Evolutionary conservation across 306 rosid genomes (phyloP), one percentile per base, ranked within the genome.

Genomic region (Quillaja saponaria): DNA sequence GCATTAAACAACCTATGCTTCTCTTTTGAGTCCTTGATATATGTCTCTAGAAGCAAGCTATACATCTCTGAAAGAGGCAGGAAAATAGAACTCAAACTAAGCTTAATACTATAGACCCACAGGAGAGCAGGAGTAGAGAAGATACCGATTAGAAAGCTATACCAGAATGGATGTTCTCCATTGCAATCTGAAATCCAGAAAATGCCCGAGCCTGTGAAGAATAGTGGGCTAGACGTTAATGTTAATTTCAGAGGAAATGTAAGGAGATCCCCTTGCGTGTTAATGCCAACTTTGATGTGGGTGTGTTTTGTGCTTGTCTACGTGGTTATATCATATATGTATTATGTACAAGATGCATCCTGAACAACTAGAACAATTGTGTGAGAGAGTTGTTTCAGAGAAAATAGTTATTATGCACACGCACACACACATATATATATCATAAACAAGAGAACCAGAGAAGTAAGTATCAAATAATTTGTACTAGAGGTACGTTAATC

Each of bases 161-260:
- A 90, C 95, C 97, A 38, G 95, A 90, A 74, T 90, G 97, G 69
- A 90, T 78, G 80, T 90, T 90, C 82, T 90, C 97, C 82, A 87
- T 87, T 53, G 95, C 97, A 67, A 90, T 86, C 69, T 90, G 97
- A 81, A 90, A 87, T 61, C 96, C 95, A 63, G 87, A 90, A 69
- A 90, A 90, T 34, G 97, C 96, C 47, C 96, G 85, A 81, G 95
- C 91, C 97, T 87, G 76, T 17, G 58, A 58, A 64, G 46, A 62
- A 71, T 6, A 68, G 44, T 42, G 74, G 33, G 20, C 47, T 28
- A 21, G 34, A 63, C 31, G 55, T 83, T 73, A 71, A 57, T 51
- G 68, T 64, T 64, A 51, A 63, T 44, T 42, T 31, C 41, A 11
- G 45, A 64, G 62, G 45, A 45, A 62, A 28, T n/a, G 62, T 38